Evolutionary conservation across 2,329 filamentous ascomycete genomes (phyloP).

Genomic region (Hymenoscyphus repandus): DNA sequence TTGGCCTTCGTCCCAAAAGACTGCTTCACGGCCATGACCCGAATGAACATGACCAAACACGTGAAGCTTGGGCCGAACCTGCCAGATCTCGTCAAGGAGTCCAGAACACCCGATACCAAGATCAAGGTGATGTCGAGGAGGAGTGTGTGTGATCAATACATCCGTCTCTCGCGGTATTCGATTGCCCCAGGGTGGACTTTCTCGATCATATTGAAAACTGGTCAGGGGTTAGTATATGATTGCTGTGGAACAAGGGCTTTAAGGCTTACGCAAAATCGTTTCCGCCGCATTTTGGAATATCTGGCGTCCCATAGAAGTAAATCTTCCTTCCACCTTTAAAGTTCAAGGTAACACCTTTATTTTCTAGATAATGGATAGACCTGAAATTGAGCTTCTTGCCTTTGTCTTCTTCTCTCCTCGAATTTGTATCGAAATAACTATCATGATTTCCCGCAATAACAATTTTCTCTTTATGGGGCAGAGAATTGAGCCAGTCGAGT

Average conservation of each 20-base stretch:
- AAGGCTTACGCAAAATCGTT: conserved; percentile 53
- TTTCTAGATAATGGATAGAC: conserved; percentile 70
- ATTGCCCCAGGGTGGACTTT: conserved; percentile 53
- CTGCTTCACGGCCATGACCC: conserved; percentile 51
- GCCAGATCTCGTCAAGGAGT: conserved; percentile 52
- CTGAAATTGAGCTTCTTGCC: conserved; percentile 58
- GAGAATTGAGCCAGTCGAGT: conserved; percentile 71
- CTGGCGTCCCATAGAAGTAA: conserved; percentile 74
- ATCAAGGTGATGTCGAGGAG: conserved; percentile 50
- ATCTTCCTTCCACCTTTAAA: conserved; percentile 56
- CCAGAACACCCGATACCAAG: conserved; percentile 52
- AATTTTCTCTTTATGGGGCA: conserved; percentile 76
- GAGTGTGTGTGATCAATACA: conserved; percentile 61
- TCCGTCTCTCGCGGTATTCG: conserved; percentile 56
- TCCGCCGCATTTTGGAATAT: conserved; percentile 72
- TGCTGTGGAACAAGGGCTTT: not conserved
- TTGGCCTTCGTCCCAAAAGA: conserved; percentile 59
- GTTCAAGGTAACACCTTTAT: conserved; percentile 56
- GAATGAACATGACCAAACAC: conserved; percentile 65
- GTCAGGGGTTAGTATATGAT: conserved; percentile 4
- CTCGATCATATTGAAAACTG: conserved; percentile 54
- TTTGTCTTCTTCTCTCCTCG: conserved; percentile 52
- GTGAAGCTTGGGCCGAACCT: conserved; percentile 54
- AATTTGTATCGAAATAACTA: conserved; percentile 69
- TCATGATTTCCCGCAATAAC: conserved; percentile 88